A percentile compares a stretch with the other conserved stretches of the same genome.
phyloP scores from a whole-genome alignment of 164 flowering plant species.

The Chimonanthus praecox region DNA sequence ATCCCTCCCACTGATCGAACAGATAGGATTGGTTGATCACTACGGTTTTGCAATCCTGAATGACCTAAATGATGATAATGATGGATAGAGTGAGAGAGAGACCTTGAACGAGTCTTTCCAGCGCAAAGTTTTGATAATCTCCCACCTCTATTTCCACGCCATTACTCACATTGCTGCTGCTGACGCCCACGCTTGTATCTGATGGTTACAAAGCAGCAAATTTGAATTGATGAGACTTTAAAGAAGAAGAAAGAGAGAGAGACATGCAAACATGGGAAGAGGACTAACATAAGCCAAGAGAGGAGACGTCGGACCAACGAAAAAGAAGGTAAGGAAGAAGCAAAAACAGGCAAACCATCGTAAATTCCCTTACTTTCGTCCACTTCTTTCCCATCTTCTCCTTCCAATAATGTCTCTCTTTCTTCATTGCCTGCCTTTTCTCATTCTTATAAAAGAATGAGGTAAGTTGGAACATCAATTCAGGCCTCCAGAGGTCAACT shows the following conservation, averaged over 20 bases:
- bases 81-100: background rate
- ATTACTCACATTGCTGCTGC: background rate
- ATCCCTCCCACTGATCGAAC: background rate
- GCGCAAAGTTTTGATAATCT: background rate
- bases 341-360: background rate
- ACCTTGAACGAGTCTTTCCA: conserved; percentile 7
- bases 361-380: background rate
- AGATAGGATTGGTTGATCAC: background rate
- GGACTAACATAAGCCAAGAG: background rate
- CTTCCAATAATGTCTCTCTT: background rate
- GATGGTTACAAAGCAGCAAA: background rate
- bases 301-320: background rate
- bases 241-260: background rate
- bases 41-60: background rate
- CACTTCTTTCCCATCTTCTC: background rate
- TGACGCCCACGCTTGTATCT: background rate
- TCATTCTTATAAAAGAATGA: background rate
- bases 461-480: conserved; percentile 1
- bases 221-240: background rate
- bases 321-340: background rate
- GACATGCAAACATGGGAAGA: background rate
- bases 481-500: background rate
- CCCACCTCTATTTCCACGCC: background rate
- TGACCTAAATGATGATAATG: background rate
- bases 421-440: background rate